A percentile compares a stretch with the other conserved stretches of the same genome.
Conservation (phyloP, 805 yeast genomes). For the Kregervanrija fluxuum region DNA sequence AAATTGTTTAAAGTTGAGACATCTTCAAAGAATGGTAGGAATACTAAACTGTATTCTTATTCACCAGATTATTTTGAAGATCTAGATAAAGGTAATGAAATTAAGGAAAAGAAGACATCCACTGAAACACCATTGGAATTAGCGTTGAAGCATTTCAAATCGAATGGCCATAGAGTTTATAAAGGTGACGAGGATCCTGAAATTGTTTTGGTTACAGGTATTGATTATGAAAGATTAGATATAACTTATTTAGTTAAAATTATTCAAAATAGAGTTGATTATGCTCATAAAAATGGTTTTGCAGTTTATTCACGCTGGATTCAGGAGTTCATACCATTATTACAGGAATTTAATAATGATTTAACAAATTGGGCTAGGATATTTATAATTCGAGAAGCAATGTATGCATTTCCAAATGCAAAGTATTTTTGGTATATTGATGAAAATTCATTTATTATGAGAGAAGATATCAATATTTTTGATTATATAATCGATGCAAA, state of each 20-base stretch:
- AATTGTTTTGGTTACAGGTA: constrained; percentile 66
- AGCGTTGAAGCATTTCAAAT: constrained; percentile 53
- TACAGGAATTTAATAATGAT: constrained; percentile 40
- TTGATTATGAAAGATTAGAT: constrained; percentile 66
- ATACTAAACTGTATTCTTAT: constrained; percentile 33
- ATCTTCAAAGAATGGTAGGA: constrained; percentile 32
- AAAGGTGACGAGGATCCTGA: constrained; percentile 44
- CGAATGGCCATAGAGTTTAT: constrained; percentile 56
- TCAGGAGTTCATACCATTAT: constrained; percentile 69
- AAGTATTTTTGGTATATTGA: constrained; percentile 87
- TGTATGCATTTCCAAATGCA: constrained; percentile 88
- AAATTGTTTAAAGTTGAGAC: constrained; percentile 42
- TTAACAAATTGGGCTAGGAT: constrained; percentile 54
- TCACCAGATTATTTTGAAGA: constrained; percentile 34
- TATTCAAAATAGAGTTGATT: constrained; percentile 82
- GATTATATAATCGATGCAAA: constrained; percentile 53
- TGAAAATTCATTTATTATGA: constrained; percentile 70
- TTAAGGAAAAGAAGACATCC: constrained; percentile 30
- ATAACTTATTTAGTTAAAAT: constrained; percentile 54
- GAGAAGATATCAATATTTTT: constrained; percentile 52
- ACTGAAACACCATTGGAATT: constrained; percentile 30
- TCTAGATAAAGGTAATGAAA: constrained; percentile 30
- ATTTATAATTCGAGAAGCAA: constrained; percentile 72
- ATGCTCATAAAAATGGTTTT: constrained; percentile 73
- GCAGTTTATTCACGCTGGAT: constrained; percentile 82